A percentile compares a stretch with the other conserved stretches of the same genome.
Evolutionary conservation across 768 basidiomycete species (phyloP).

Genomic region (Porpolomopsis calyptriformis): DNA sequence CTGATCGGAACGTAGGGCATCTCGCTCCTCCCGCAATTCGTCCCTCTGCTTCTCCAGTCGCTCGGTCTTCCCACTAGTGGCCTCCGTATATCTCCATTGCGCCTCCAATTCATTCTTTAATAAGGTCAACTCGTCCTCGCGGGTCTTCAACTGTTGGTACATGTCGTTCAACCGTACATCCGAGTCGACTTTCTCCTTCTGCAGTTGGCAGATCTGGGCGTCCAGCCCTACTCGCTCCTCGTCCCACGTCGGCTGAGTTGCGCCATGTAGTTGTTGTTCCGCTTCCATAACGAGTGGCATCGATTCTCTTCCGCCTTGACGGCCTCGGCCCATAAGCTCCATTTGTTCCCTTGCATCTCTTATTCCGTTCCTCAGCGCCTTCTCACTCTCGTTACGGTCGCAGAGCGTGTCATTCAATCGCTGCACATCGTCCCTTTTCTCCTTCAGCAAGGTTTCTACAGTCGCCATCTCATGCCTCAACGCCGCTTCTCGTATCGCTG

Average conservation of each 20-base stretch:
- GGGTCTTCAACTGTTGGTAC: slow-evolving; percentile 28
- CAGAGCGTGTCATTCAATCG: slow-evolving; percentile 35
- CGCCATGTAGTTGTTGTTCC: slow-evolving; percentile 33
- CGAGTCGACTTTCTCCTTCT: slow-evolving; percentile 33
- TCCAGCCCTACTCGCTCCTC: slow-evolving; percentile 41
- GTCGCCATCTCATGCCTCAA: slow-evolving; percentile 37
- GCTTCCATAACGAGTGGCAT: no score
- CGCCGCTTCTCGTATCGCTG: slow-evolving; percentile 31
- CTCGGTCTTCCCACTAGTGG: slow-evolving; percentile 36
- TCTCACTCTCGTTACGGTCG: slow-evolving; percentile 43
- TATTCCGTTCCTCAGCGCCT: slow-evolving; percentile 43
- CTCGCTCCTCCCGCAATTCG: slow-evolving; percentile 30
- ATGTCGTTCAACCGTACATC: slow-evolving; percentile 35
- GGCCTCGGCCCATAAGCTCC: slow-evolving; percentile 42
- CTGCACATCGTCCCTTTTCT: slow-evolving; percentile 33
- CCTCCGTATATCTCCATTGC: slow-evolving; percentile 61
- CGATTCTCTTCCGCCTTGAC: slow-evolving; percentile 27
- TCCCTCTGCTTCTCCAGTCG: slow-evolving; percentile 27
- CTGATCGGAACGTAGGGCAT: slow-evolving; percentile 29
- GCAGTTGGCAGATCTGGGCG: slow-evolving; percentile 29
- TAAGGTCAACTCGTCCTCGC: slow-evolving; percentile 35
- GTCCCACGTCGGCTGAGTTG: slow-evolving; percentile 35
- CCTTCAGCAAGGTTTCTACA: slow-evolving; percentile 38
- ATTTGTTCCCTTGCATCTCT: slow-evolving; percentile 49
- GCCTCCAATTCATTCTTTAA: slow-evolving; percentile 58